Evolutionary conservation across 1,284 basidiomycete species (phyloP), one percentile per base, ranked within the genome.

Genomic region (Inonotus obliquus): DNA sequence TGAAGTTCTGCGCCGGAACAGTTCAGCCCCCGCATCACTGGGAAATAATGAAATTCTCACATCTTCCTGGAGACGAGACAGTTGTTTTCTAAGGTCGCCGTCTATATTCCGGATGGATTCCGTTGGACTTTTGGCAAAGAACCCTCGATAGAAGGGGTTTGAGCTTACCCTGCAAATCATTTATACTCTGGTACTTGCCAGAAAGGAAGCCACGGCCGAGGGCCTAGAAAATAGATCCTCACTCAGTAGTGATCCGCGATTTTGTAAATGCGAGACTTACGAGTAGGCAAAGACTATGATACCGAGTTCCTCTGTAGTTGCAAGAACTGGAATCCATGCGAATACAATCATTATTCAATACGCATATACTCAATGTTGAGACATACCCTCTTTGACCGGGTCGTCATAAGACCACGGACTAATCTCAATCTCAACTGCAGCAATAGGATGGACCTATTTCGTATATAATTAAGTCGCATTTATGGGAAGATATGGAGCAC

Each of bases 181-280:
- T 75, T 3, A 67, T 69, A n/a, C 69, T 73, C 68, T 79, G 79
- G 67, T 79, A 77, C 45, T 73, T 72, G 11, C 85, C 82, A 0
- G 80, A 78, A 19, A 89, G 71, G 69, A 87, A 79, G 1, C 87
- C 86, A 49, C 76, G 73, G 6, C 83, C 84, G 17, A 87, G 76
- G 85, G 86, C 2, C 78, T 79, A 37, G 48, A n/a, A 47, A 23
- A 13, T 32, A 4, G 59, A 19, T 48, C 35, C 4, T 51, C 27
- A n/a, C 3, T 19, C 9, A 35, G 32, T 32, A 7, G 17, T 48
- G 2, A 44, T 57, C 5, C 1, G 35, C 7, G 13, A 13, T 14
- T 27, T 17, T 14, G 5, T 37, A 44, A 35, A 49, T 19, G 13
- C 55, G 17, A 29, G 35, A 66, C 74, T 41, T 54, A 78, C 68